A percentile compares a stretch with the other conserved stretches of the same genome.
Conservation (phyloP, 805 yeast genomes). For the Ogataea allantospora region DNA sequence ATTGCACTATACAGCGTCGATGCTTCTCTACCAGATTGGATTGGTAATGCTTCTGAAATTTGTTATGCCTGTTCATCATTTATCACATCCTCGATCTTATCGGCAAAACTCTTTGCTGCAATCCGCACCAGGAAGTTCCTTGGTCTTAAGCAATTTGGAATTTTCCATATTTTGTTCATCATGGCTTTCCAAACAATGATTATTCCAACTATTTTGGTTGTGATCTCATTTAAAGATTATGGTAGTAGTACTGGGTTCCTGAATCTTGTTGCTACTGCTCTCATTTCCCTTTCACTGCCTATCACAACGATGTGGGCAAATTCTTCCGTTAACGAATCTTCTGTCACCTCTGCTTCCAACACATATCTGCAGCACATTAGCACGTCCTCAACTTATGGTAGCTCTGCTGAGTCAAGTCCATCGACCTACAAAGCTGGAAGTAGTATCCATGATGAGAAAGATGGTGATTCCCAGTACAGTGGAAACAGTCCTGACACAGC, state of each 20-base stretch:
- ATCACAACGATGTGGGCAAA: constrained; percentile 88
- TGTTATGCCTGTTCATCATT: constrained; percentile 69
- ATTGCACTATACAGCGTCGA: constrained; percentile 26
- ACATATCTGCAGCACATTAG: constrained; percentile 22
- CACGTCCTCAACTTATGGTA: constrained; percentile 14
- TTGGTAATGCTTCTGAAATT: constrained; percentile 54
- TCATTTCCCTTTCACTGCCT: constrained; percentile 75
- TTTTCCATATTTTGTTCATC: constrained; percentile 74
- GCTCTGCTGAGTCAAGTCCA: constrained; percentile 14
- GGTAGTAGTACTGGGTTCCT: constrained; percentile 36
- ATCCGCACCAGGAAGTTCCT: constrained; percentile 67
- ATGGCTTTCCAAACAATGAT: constrained; percentile 82
- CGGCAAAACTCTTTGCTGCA: constrained; percentile 66
- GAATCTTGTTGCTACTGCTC: constrained; percentile 52
- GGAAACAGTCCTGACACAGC: constrained; percentile 20
- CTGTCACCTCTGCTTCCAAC: constrained; percentile 39
- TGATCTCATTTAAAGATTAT: constrained; percentile 48
- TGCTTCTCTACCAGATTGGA: constrained; percentile 34
- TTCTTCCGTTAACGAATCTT: constrained; percentile 51
- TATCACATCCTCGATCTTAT: constrained; percentile 57
- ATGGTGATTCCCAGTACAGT: constrained; percentile 13
- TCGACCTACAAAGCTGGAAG: constrained; percentile 10
- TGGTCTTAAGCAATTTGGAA: constrained; percentile 81
- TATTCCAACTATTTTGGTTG: constrained; percentile 68
- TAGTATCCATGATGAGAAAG: constrained; percentile 14